Base-by-base conservation (phyloP, 2,329 filamentous ascomycete genomes). In the Onygenales sp. region DNA sequence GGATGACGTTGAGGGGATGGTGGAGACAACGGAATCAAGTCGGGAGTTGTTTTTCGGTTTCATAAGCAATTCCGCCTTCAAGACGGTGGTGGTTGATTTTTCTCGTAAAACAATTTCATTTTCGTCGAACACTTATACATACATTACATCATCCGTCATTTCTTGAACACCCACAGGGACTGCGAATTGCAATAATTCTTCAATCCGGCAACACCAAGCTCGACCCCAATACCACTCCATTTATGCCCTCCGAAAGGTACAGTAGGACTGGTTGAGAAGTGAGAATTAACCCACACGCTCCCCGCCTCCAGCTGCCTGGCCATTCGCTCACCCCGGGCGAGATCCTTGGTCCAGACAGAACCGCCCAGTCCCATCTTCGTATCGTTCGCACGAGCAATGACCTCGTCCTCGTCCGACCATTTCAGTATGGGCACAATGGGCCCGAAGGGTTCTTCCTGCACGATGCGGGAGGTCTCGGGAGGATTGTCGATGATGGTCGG, bases 351-450 rank as follows among this genome's bases (percentile, higher is more conserved):
- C 75, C 75, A 82, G 8, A 81, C 77, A 43, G 75, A 79, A 32
- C 75, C 76, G 41, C 75, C 79, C 1, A 82, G 72, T 43, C 78
- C 79, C 13, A 71, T 71, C 46, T 73, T 71, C 32, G 70, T 73
- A 59, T 72, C 65, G 64, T 81, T 78, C 2, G 75, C 75, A 6
- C 75, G 63, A 3, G 54, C 33, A 4, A 78, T 59, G 0, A 75
- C 72, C 48, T 76, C 67, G n/a, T 70, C 64, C 58, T 77, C 75
- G 0, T 75, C 71, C 0, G 69, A 67, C 80, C 81, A 85, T 10
- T 73, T 73, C 52, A 83, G 64, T n/a, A 84, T 69, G 0, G 82
- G 81, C 1, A 84, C 74, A 38, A 85, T 78, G 0, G 82, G 82
- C 74, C 78, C 79, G 55, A 82, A 82, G 33, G 78, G 77, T 61